Conservation (phyloP, 2,329 filamentous ascomycete genomes). For the Aspergillus carbonarius region DNA sequence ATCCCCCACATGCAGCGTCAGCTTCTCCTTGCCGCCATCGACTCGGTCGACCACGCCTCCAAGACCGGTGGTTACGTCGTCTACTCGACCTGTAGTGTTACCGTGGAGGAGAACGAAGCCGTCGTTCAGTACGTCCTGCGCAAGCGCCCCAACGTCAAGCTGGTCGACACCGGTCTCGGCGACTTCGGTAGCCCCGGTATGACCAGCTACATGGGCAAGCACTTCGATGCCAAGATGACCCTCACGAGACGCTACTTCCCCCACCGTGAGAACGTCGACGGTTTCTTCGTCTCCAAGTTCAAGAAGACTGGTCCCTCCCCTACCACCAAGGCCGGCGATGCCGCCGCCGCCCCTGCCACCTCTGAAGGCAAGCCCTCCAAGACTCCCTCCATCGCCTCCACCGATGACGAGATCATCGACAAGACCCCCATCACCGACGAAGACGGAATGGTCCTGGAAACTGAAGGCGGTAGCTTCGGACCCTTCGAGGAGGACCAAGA, state of each 20-base stretch:
- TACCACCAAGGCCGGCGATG: conserved; percentile 19
- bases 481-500: conserved; percentile 73
- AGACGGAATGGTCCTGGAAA: conserved; percentile 29
- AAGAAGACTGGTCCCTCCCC: conserved; percentile 85
- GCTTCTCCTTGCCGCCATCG: conserved; percentile 86
- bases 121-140: conserved; percentile 92
- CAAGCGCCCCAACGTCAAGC: conserved; percentile 87
- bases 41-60: conserved; percentile 86
- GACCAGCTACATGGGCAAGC: conserved; percentile 85
- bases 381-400: conserved; percentile 22
- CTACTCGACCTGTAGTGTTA: conserved; percentile 95
- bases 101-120: conserved; percentile 88
- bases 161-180: conserved; percentile 82
- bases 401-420: conserved; percentile 57
- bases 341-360: conserved; percentile 21
- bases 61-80: conserved; percentile 95
- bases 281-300: conserved; percentile 97
- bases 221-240: conserved; percentile 81
- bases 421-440: conserved; percentile 64
- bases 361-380: conserved; percentile 17
- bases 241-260: conserved; percentile 85
- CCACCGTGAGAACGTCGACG: conserved; percentile 91
- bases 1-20: conserved; percentile 95
- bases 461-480: conserved; percentile 60
- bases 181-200: conserved; percentile 92